Base-by-base conservation (phyloP, 2,329 filamentous ascomycete species). In the Trichoderma hamatum region DNA sequence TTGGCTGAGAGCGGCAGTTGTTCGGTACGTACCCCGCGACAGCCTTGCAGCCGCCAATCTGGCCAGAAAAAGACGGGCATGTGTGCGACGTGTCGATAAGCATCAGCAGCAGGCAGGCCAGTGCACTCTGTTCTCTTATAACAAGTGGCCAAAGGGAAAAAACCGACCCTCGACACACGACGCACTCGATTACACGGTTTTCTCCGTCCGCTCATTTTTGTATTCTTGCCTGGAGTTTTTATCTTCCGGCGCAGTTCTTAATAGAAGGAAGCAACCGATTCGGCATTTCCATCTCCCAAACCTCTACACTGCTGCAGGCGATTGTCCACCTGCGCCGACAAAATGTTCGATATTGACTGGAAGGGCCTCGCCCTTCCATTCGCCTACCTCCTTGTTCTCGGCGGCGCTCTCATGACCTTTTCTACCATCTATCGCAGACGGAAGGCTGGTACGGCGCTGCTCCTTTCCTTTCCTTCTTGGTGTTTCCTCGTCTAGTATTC, bases 341-440 rank as follows among this genome's bases (percentile, higher is more conserved):
- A 58, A 70, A 87, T 88, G 84, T 80, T 86, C 73, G 80, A 82
- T 71, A 80, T 90, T 73, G 88, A 96, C 85, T 97, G 93, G 93
- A 83, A 92, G 82, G 91, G 92, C 82, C 90, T 98, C 71, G 84
- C 89, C 77, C 88, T 97, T 76, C 95, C 96, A 70, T 88, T 97
- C 77, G 90, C 93, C 82, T 99, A 99, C 82, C 86, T 99, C 70
- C 86, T 89, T 74, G 92, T 98, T 70, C 90, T 99, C 67, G 86
- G 92, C 76, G 93, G 94, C 76, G 95, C 94, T 43, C 88, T 99
- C 74, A 90, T 92, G 78, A 96, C 93, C 72, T 99, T 99, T 82
- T 96, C 93, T 59, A 92, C 89, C 68, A 89, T 98, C 72, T 98
- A 98, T 82, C 90, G 95, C 76, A 95, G 96, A 83, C 89, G 96